phyloP scores from a whole-genome alignment of 371 early-diverging fungal genomes.

The Circinella minor region DNA sequence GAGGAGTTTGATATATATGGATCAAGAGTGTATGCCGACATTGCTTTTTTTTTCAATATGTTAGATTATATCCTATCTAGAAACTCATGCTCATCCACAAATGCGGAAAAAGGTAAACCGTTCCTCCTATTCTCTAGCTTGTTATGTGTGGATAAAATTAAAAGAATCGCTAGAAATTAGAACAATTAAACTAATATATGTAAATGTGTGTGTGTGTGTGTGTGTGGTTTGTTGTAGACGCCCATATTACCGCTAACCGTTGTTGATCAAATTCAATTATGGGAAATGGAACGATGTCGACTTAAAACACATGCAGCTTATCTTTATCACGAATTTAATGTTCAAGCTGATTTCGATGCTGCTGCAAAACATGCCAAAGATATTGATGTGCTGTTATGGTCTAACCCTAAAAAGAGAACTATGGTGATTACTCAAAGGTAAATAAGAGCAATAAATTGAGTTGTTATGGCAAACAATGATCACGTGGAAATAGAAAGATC shows the following conservation, averaged over 20 bases:
- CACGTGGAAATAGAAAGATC: too few relatives aligned
- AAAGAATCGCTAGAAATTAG: too few relatives aligned
- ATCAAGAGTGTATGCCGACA: background rate
- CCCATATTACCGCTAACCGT: slow-evolving; percentile 94
- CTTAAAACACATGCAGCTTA: slow-evolving; percentile 67
- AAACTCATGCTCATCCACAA: slow-evolving; percentile 91
- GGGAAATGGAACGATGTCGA: slow-evolving; percentile 97
- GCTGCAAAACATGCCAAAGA: slow-evolving; percentile 78
- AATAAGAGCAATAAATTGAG: too few relatives aligned
- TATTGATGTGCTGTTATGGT: slow-evolving; percentile 83
- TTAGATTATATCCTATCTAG: slow-evolving; percentile 87
- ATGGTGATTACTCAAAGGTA: slow-evolving; percentile 69
- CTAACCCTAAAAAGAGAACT: slow-evolving; percentile 61
- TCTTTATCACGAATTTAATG: slow-evolving; percentile 84
- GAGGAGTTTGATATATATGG: background rate
- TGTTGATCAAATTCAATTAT: slow-evolving; percentile 95
- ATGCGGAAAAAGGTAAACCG: slow-evolving; percentile 74
- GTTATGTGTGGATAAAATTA: too few relatives aligned
- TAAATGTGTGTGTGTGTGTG: too few relatives aligned
- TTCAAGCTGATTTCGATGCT: slow-evolving; percentile 78
- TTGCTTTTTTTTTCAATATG: background rate
- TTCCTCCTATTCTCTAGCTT: too few relatives aligned
- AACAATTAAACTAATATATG: too few relatives aligned
- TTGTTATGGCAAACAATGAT: too few relatives aligned
- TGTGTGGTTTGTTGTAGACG: slow-evolving; percentile 27